Evolutionary conservation across 164 flowering plant genomes (phyloP).

Genomic region (Berberis thunbergii): DNA sequence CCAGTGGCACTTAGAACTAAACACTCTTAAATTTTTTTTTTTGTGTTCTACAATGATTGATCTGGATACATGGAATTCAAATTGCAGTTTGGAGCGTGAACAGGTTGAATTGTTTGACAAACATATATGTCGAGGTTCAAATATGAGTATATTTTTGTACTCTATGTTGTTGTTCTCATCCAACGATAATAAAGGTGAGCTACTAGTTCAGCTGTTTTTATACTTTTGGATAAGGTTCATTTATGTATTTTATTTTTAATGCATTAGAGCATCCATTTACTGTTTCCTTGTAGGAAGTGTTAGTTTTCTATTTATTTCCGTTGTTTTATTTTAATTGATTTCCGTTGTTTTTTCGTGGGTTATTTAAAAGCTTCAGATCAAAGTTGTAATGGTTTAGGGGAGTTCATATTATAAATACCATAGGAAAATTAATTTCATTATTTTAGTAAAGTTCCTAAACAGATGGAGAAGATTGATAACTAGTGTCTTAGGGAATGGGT

Average conservation of each 20-base stretch:
- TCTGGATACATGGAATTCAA: constrained; percentile 24
- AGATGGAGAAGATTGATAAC: too few species aligned
- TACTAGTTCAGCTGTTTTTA: neutral
- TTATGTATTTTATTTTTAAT: neutral
- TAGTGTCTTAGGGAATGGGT: too few species aligned
- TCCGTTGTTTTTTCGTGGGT: too few species aligned
- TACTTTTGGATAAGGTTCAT: neutral
- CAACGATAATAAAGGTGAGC: constrained; percentile 34
- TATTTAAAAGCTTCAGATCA: too few species aligned
- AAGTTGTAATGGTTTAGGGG: too few species aligned
- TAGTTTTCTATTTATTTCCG: too few species aligned
- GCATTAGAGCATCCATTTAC: too few species aligned
- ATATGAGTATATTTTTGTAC: constrained; percentile 48
- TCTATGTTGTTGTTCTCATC: constrained; percentile 49
- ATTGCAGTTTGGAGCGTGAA: constrained; percentile 79
- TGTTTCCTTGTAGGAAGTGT: too few species aligned
- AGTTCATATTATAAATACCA: too few species aligned
- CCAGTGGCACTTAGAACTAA: neutral
- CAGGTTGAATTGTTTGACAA: constrained; percentile 51
- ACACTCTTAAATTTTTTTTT: neutral
- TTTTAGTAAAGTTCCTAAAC: too few species aligned
- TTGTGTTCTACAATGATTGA: constrained; percentile 14
- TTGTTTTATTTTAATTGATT: too few species aligned
- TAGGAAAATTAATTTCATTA: too few species aligned
- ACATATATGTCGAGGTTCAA: constrained; percentile 45